Evolutionary conservation across 2,329 filamentous ascomycete species (phyloP), one percentile per base, ranked within the genome.

Genomic region (Aspergillus awamori): DNA sequence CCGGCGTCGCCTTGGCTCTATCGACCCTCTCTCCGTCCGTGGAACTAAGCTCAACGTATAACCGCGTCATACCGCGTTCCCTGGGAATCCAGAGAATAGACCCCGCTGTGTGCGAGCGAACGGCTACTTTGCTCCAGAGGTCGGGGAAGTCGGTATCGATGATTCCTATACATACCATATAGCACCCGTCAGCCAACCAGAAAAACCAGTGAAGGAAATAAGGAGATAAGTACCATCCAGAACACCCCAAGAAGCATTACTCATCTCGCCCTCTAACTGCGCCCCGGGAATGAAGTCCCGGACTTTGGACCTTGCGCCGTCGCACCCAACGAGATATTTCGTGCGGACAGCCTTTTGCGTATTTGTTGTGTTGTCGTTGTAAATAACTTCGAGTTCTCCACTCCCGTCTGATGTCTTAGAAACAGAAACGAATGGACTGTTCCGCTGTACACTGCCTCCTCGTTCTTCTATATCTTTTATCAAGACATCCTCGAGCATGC

Each of bases 31-130:
- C 70, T 1, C 68, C 69, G 2, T 70, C 66, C 0, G 67, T 70
- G 4, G 67, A 60, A 24, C 69, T 72, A 10, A 76, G 67, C 58
- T 77, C 81, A 41, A 84, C 81, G 59, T 84, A 84, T 3, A 84
- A 80, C 49, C 89, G 84, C 0, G 89, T 91, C 83, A 91, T 86
- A 69, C 89, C 89, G 45, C 87, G 82, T 73, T 92, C 89, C 41
- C 89, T 84, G 4, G 89, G 89, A 57, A 91, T 88, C 72, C 90
- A 89, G n/a, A 92, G 81, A 49, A 91, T 86, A 0, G 88, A 89
- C 2, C 89, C 89, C 48, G 86, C 81, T 61, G 85, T 81, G 63
- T 90, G 85, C 2, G 86, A 88, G 65, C 88, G 88, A 7, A 91
- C 82, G 0, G 89, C 83, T 0, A 88, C 87, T 76, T 91, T 91